These are phyloP conservation scores for Yamadazyma ubonensis DNA, from an alignment of 805 yeast genomes.

Conservation along the genomic window DNA sequence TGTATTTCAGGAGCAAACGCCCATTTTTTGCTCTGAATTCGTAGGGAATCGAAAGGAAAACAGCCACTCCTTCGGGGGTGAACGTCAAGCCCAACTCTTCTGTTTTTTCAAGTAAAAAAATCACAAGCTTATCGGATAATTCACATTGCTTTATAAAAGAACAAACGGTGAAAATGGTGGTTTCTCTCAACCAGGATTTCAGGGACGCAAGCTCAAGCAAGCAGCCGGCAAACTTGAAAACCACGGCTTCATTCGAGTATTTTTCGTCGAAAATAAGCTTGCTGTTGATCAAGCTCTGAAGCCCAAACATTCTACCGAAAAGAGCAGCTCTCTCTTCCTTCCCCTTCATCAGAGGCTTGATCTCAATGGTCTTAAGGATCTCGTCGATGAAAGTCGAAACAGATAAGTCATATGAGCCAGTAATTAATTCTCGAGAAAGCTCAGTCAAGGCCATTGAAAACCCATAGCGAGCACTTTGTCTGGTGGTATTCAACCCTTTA, in stretches of 20 bases:
- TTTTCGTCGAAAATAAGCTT: conserved; percentile 23
- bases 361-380: conserved; percentile 35
- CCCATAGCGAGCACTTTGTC: conserved; percentile 84
- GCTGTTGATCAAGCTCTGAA: conserved; percentile 66
- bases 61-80: conserved; percentile 78
- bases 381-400: conserved; percentile 37
- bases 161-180: conserved; percentile 68
- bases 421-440: conserved; percentile 39
- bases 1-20: conserved; percentile 14
- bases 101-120: conserved; percentile 30
- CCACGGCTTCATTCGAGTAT: conserved; percentile 14
- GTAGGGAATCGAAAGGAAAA: conserved; percentile 56
- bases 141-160: conserved; percentile 36
- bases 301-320: conserved; percentile 84
- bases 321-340: conserved; percentile 76
- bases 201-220: conserved; percentile 56
- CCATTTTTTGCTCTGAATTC: conserved; percentile 18
- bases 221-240: conserved; percentile 40
- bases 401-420: conserved; percentile 29
- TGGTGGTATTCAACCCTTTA: conserved; percentile 76
- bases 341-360: conserved; percentile 55
- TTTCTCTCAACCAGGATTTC: conserved; percentile 87
- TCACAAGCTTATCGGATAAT: conserved; percentile 19
- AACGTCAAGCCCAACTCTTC: conserved; percentile 55
- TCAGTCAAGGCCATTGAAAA: conserved; percentile 87